Evolutionary conservation across 257 asterid species (phyloP).

Genomic region (Plantago ovata): DNA sequence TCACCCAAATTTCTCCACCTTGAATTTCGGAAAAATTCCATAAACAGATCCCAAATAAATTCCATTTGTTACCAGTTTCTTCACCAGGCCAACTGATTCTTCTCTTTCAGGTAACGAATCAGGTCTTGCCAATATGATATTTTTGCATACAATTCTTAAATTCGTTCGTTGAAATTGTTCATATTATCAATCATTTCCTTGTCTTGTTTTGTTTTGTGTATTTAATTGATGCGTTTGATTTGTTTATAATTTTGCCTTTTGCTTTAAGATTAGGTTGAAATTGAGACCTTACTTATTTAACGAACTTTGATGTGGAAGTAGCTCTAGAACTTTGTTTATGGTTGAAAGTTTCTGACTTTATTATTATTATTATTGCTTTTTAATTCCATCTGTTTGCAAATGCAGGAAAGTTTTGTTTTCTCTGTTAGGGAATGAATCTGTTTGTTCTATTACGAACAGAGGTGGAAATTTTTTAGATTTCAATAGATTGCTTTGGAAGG

Average conservation of each 20-base stretch:
- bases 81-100: not conserved
- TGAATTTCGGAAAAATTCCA: conserved; percentile 6
- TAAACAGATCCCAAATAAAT: not conserved
- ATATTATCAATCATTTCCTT: conserved; percentile 2
- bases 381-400: conserved; percentile 11
- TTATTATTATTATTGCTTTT: conserved; percentile 8
- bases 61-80: conserved; percentile 21
- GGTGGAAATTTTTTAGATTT: conserved; percentile 4
- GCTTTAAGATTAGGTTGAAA: conserved; percentile 45
- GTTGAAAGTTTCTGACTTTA: too few species aligned
- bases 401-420: conserved; percentile 26
- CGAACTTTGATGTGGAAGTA: conserved; percentile 45
- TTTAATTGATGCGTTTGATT: conserved; percentile 1
- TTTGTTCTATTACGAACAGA: conserved; percentile 17
- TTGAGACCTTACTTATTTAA: conserved; percentile 27
- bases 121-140: conserved; percentile 1
- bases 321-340: conserved; percentile 3
- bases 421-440: conserved; percentile 21
- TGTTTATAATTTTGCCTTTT: conserved; percentile 40
- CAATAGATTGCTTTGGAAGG: conserved; percentile 22
- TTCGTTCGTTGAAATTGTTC: not conserved
- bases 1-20: conserved; percentile 21
- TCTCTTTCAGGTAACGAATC: conserved; percentile 27
- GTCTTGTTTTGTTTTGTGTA: conserved; percentile 17
- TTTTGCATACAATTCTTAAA: too few species aligned